Evolutionary conservation across 2,329 filamentous ascomycete genomes (phyloP), one percentile per base, ranked within the genome.

Genomic region (Cordyceps farinosa): DNA sequence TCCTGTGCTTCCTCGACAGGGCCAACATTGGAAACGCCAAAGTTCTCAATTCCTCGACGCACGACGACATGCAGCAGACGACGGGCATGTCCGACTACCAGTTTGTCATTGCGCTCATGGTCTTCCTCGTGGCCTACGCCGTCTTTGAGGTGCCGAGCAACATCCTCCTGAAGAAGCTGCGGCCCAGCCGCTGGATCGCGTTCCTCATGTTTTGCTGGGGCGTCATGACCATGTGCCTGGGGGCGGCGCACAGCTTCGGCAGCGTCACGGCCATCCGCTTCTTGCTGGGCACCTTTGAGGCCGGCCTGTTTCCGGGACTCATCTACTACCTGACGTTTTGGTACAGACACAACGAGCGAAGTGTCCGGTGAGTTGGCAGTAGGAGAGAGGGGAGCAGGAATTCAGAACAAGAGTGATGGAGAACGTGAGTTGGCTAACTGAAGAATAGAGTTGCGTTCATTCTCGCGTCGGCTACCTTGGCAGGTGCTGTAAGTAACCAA

Each of bases 251-350:
- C 36, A 86, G 74, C 68, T 91, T 86, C 69, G 81, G 75, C 3
- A 82, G 83, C 10, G 78, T 92, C n/a, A 82, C 89, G 1, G 87
- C 80, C 7, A 86, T 88, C 65, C 84, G 90, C 6, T 81, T 92
- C 32, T 72, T 92, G 9, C 80, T 92, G 0, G 90, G 90, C 5
- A 78, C 84, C 5, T 84, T 89, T 48, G 90, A 92, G 75, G 89
- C 88, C 4, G 89, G 89, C 0, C 75, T 91, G 1, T 91, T 91
- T 65, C 87, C 87, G 0, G 87, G 87, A 0, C 75, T 90, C 67
- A 83, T 86, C 0, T 78, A 86, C 73, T 91, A 90, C 68, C 77
- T 92, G 54, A 91, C 89, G 0, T 85, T 91, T 65, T 92, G 90
- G 82, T 92, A 92, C 73, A 86, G 83, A 51, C 84, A 86, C 67